phyloP scores from a whole-genome alignment of 768 basidiomycete genomes.

The Tricholoma matsutake region DNA sequence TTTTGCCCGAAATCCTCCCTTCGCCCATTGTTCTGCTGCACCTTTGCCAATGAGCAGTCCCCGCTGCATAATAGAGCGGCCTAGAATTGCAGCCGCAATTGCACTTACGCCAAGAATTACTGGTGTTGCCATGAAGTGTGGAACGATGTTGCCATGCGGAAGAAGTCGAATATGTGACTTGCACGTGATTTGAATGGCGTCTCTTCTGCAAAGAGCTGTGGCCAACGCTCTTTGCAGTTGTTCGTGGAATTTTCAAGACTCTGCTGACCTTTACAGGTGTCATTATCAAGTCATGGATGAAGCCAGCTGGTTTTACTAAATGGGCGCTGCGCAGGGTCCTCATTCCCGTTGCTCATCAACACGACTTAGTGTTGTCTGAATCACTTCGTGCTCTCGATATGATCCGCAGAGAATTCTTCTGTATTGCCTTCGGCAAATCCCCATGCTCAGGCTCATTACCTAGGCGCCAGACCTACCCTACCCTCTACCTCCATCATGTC shows the following conservation, averaged over 20 bases:
- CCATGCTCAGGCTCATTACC: background rate
- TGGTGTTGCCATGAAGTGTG: constrained; percentile 66
- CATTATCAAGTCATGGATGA: background rate
- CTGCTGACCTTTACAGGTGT: too few relatives aligned
- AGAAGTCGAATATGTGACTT: too few relatives aligned
- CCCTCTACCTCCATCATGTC: constrained; percentile 12
- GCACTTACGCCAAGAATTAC: constrained; percentile 75
- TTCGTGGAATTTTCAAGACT: background rate
- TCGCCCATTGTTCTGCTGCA: constrained; percentile 81
- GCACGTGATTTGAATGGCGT: background rate
- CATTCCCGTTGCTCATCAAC: background rate
- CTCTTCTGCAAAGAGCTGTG: background rate
- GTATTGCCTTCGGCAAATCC: background rate
- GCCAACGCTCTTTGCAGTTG: too few relatives aligned
- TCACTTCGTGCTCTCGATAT: background rate
- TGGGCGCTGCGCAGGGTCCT: background rate
- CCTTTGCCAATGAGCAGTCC: constrained; percentile 56
- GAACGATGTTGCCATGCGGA: too few relatives aligned
- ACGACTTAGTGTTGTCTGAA: too few relatives aligned
- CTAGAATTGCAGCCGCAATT: constrained; percentile 71
- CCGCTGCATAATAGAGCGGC: constrained; percentile 64
- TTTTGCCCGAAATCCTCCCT: constrained; percentile 92
- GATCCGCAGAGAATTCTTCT: background rate
- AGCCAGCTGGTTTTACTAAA: too few relatives aligned
- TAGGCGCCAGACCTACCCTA: background rate